These are phyloP conservation scores for Pisolithus sp. DNA, from an alignment of 768 basidiomycete species.

Conservation along the genomic window DNA sequence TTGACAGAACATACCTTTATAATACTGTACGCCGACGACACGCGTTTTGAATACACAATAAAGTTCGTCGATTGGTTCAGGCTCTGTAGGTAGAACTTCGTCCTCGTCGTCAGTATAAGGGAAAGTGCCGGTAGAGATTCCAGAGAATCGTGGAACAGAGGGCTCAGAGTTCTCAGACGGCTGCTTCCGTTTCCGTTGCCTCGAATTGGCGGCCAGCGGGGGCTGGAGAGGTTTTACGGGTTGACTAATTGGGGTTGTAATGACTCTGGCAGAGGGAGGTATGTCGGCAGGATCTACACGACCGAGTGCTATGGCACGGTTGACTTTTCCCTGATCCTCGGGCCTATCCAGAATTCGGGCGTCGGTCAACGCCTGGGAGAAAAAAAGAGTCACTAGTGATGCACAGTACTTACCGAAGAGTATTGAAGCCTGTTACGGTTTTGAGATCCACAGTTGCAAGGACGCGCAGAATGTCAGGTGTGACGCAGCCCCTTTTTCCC, in stretches of 20 bases:
- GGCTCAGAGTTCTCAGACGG: constrained; percentile 17
- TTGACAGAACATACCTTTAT: constrained; percentile 41
- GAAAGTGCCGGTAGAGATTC: not conserved
- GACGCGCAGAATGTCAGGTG: constrained; percentile 44
- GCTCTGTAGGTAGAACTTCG: constrained; percentile 34
- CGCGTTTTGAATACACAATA: constrained; percentile 53
- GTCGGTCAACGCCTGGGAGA: not conserved
- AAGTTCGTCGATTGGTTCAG: constrained; percentile 58
- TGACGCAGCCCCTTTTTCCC: constrained; percentile 62
- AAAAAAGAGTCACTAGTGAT: not conserved
- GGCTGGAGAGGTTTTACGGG: not conserved
- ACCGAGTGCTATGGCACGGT: constrained; percentile 47
- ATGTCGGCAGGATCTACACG: constrained; percentile 54
- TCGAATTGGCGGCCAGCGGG: constrained; percentile 12
- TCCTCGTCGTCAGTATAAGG: constrained; percentile 31
- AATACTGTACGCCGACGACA: constrained; percentile 83
- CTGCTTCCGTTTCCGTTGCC: constrained; percentile 43
- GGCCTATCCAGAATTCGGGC: constrained; percentile 28
- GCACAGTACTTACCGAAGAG: constrained; percentile 39
- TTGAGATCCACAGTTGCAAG: constrained; percentile 41
- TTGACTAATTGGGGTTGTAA: constrained; percentile 5
- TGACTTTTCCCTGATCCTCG: constrained; percentile 60
- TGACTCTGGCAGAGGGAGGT: constrained; percentile 38
- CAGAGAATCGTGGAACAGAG: constrained; percentile 4
- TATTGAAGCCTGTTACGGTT: constrained; percentile 43